Evolutionary conservation across 176 grass and related monocot genomes (phyloP).

Genomic region (Lolium perenne): DNA sequence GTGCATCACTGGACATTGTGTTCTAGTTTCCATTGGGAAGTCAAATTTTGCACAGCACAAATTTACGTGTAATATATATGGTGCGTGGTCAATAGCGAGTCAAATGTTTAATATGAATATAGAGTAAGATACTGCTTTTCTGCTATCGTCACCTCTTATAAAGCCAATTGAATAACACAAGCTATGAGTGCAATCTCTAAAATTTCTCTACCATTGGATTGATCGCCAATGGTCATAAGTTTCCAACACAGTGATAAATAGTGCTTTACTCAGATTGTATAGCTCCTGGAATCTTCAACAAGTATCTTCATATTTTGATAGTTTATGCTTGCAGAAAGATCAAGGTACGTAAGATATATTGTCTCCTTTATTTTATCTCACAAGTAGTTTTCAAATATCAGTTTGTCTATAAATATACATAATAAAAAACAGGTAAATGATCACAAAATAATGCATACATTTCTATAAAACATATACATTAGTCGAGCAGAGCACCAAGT

Average conservation of each 20-base stretch:
- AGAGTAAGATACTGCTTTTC: not conserved
- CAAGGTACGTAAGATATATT: not conserved
- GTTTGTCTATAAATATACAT: not conserved
- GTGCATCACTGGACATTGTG: not conserved
- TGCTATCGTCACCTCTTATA: not conserved
- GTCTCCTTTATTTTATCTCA: constrained; percentile 4
- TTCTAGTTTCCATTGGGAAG: not conserved
- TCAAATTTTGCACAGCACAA: not conserved
- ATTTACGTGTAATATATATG: constrained; percentile 1
- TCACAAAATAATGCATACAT: not conserved
- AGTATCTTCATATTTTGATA: not conserved
- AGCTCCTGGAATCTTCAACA: not conserved
- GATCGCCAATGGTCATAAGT: not conserved
- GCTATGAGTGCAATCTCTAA: not conserved
- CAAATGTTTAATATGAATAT: not conserved
- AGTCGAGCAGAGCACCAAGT: not conserved
- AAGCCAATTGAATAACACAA: not conserved
- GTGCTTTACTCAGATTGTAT: constrained; percentile 1
- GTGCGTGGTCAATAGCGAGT: not conserved
- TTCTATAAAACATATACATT: not conserved
- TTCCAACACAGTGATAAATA: not conserved
- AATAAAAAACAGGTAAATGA: not conserved
- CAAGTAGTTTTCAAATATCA: not conserved
- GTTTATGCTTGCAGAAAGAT: not conserved
- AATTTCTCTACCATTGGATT: not conserved